Evolutionary conservation across 345 rosid genomes (phyloP).

Genomic region (Hypericum androsaemum): DNA sequence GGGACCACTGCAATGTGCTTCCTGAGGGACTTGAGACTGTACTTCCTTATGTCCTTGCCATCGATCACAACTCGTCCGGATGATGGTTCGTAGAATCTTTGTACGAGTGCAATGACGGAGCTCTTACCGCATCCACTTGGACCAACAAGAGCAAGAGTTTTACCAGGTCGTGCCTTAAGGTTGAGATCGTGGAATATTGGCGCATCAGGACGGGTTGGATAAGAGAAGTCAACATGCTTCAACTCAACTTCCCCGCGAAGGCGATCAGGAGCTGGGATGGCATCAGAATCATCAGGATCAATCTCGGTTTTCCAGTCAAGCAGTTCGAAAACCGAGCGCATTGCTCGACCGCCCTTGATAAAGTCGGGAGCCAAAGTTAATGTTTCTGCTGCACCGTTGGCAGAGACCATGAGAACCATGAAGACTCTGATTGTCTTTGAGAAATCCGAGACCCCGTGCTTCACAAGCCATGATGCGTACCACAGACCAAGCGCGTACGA

Average conservation of each 20-base stretch:
- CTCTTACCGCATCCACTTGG: slow-evolving; percentile 88
- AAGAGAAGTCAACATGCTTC: slow-evolving; percentile 48
- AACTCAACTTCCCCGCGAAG: slow-evolving; percentile 54
- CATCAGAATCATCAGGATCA: slow-evolving; percentile 30
- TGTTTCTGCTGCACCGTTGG: slow-evolving; percentile 60
- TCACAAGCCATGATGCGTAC: slow-evolving; percentile 61
- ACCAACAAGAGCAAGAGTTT: slow-evolving; percentile 68
- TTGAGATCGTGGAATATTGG: slow-evolving; percentile 39
- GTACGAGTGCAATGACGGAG: slow-evolving; percentile 51
- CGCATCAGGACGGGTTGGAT: slow-evolving; percentile 59
- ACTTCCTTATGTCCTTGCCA: slow-evolving; percentile 41
- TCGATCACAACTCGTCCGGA: slow-evolving; percentile 50
- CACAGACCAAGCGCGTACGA: slow-evolving; percentile 86
- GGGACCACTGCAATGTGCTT: slow-evolving; percentile 54
- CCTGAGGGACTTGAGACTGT: slow-evolving; percentile 60
- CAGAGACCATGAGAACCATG: slow-evolving; percentile 60
- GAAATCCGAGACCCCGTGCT: slow-evolving; percentile 39
- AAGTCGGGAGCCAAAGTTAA: slow-evolving; percentile 80
- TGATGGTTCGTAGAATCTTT: slow-evolving; percentile 63
- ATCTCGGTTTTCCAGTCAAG: slow-evolving; percentile 47
- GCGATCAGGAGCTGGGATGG: slow-evolving; percentile 26
- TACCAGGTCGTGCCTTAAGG: slow-evolving; percentile 43
- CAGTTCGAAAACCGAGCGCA: slow-evolving; percentile 55
- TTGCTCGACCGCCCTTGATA: slow-evolving; percentile 81
- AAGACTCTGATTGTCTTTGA: slow-evolving; percentile 50